phyloP scores from a whole-genome alignment of 164 flowering plant genomes.

The Dillenia turbinata region DNA sequence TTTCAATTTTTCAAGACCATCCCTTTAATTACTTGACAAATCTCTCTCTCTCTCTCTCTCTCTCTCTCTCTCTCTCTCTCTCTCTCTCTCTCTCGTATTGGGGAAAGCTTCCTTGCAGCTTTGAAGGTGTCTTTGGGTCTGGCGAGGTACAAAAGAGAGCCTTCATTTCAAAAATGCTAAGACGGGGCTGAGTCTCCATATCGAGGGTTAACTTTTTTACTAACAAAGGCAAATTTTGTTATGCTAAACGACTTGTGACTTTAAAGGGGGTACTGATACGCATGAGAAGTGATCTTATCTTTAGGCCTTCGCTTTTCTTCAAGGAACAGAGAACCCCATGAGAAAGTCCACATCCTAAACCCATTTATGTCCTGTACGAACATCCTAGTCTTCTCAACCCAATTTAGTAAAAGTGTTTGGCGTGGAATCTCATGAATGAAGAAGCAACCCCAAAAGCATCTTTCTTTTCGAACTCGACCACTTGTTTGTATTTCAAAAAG shows the following conservation, averaged over 20 bases:
- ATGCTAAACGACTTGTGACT: conserved; percentile 8
- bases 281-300: too few species aligned
- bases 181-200: conserved; percentile 2
- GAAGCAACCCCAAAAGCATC: too few species aligned
- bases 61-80: neutral
- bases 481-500: too few species aligned
- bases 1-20: too few species aligned
- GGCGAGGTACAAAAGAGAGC: neutral
- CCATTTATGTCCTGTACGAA: neutral
- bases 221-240: conserved; percentile 6
- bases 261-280: neutral
- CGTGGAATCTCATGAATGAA: conserved; percentile 2
- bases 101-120: neutral
- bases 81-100: neutral
- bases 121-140: neutral
- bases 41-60: neutral
- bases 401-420: neutral
- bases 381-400: neutral
- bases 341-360: neutral
- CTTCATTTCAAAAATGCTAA: neutral
- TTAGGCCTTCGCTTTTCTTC: neutral
- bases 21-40: neutral
- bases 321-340: neutral
- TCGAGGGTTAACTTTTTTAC: neutral
- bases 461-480: too few species aligned